Base-by-base conservation (phyloP, 2,329 filamentous ascomycete species). In the Pleoardoris graminearum region DNA sequence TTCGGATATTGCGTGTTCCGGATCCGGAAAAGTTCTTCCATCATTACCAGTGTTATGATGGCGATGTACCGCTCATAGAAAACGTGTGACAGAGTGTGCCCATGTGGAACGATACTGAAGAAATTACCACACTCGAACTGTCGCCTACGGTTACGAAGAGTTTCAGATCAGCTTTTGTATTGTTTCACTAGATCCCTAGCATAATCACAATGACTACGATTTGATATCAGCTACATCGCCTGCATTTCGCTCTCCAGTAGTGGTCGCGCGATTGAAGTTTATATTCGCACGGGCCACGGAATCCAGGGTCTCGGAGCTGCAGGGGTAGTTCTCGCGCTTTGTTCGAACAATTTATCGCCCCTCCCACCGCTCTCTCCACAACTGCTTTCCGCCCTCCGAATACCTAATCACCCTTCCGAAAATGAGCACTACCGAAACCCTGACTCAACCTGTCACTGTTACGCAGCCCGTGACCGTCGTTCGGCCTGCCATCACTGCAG, bases 401-500 rank as follows among this genome's bases (percentile, higher is more conserved):
- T 38, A 35, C 36, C 16, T 25, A 35, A 27, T 6, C 8, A 11
- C 17, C 7, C 29, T n/a, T n/a, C n/a, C n/a, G n/a, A 68, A 12
- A 41, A 74, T 74, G 71, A 70, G 66, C 51, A 56, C 66, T 32
- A 72, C 66, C 16, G 55, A 59, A 12, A 69, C 66, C 4, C 55
- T 67, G 43, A 68, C 67, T n/a, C 61, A 67, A 48, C 33, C 44
- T 16, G 44, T 60, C 6, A 68, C 66, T 4, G 57, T 67, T 43
- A 68, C 67, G n/a, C 61, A 67, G 46, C 44, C 44, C 14, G 32
- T 47, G n/a, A 47, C 44, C 10, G 44, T 47, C 22, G 23, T 23
- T 3, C 67, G 80, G 35, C 80, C 85, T 68, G 80, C 83, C 50
- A 91, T 95, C 69, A 96, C 90, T 47, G 91, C 91, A 16, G 85